These are phyloP conservation scores for Trichothecium roseum DNA, from an alignment of 2,329 filamentous ascomycete species.

Conservation along the genomic window DNA sequence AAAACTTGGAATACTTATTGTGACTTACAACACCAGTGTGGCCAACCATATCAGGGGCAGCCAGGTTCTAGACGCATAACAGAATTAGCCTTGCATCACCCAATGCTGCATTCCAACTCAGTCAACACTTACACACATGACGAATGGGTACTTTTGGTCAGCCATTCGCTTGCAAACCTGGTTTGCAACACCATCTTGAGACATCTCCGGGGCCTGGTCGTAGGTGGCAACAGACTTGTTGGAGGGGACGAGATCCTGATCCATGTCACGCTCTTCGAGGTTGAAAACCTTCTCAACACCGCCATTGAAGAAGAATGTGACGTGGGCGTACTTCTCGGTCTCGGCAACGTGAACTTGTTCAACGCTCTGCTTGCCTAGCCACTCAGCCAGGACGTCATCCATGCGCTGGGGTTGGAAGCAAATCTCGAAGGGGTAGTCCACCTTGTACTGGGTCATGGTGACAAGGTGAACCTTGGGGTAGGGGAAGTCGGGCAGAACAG, in stretches of 20 bases:
- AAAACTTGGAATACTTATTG: background rate
- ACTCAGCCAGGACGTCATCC: constrained; percentile 97
- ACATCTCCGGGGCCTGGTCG: constrained; percentile 93
- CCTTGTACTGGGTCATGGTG: constrained; percentile 99
- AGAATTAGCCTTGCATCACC: background rate
- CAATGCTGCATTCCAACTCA: background rate
- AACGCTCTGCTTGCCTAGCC: constrained; percentile 78
- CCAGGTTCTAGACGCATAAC: constrained; percentile 67
- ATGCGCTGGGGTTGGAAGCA: constrained; percentile 93
- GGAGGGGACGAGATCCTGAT: constrained; percentile 67
- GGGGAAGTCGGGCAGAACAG: constrained; percentile 77
- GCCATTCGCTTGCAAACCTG: constrained; percentile 81
- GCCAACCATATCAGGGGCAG: constrained; percentile 97
- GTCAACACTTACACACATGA: constrained; percentile 50
- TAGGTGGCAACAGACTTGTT: constrained; percentile 89
- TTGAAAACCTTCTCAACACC: constrained; percentile 95
- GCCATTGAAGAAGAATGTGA: constrained; percentile 99
- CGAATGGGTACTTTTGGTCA: constrained; percentile 82
- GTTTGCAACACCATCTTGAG: constrained; percentile 77
- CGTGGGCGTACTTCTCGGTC: constrained; percentile 99
- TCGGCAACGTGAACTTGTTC: constrained; percentile 96
- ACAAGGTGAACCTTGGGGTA: constrained; percentile 87
- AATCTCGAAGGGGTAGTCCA: constrained; percentile 81
- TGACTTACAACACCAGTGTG: constrained; percentile 67
- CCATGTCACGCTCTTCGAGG: constrained; percentile 81